A percentile compares a stretch with the other conserved stretches of the same genome.
phyloP scores from a whole-genome alignment of 257 asterid species.

The Avicennia marina region DNA sequence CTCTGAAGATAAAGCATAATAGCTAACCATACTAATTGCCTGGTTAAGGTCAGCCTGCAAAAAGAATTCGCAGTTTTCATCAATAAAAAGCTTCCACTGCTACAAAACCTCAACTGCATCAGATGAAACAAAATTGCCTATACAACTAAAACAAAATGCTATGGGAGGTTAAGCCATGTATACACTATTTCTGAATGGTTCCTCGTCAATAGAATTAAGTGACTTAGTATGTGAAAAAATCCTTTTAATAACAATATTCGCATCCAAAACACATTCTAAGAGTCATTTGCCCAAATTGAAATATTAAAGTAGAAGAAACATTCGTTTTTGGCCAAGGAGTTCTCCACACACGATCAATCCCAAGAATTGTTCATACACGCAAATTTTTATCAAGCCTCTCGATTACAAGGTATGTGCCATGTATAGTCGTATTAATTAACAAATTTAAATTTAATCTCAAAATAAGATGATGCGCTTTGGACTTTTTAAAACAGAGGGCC shows the following conservation, averaged over 20 bases:
- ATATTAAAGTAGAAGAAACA: neutral
- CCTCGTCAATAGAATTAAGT: neutral
- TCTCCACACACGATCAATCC: neutral
- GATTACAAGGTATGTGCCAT: neutral
- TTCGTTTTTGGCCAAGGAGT: neutral
- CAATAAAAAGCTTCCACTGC: neutral
- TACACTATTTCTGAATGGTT: neutral
- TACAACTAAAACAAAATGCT: neutral
- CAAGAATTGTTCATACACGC: neutral
- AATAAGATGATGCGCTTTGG: neutral
- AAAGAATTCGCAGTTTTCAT: conserved; percentile 2
- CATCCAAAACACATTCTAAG: neutral
- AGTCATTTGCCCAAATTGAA: neutral
- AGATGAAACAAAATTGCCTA: neutral
- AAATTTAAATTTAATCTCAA: neutral
- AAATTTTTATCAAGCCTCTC: neutral
- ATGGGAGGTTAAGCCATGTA: neutral
- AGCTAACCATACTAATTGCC: conserved; percentile 79
- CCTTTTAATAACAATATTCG: neutral
- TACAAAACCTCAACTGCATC: conserved; percentile 9
- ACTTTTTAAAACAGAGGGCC: neutral
- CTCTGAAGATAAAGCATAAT: conserved; percentile 76
- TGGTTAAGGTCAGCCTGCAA: conserved; percentile 78
- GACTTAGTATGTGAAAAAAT: no score
- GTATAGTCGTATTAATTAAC: neutral